Evolutionary conservation across 2,329 filamentous ascomycete species (phyloP), one percentile per base, ranked within the genome.

Genomic region (Paramyrothecium sp.): DNA sequence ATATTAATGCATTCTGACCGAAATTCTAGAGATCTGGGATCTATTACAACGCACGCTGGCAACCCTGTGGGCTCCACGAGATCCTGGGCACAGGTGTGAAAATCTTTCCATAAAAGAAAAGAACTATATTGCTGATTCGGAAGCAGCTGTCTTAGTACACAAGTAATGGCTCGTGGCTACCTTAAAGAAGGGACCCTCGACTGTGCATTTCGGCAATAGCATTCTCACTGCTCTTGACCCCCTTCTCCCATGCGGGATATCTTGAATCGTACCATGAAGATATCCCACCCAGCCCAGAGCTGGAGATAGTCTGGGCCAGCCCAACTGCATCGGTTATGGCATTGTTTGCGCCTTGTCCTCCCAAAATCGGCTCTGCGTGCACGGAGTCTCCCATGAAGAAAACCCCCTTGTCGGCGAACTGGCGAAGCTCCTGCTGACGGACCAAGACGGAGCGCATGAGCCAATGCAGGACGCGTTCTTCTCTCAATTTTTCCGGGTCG

Each of bases 361-460:
- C 57, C 13, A 54, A 19, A n/a, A 58, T 54, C 13, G 57, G 51
- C 33, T 54, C 54, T 54, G 54, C 51, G 19, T 54, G 54, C 2
- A 58, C 51, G 1, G 54, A 51, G 53, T 56, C 54, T 3, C 51
- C 54, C 19, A 56, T 58, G 30, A 56, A 56, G 34, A 56, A 54
- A 8, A 41, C 34, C 3, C 54, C 46, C 51, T 51, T 56, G 16
- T 48, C 23, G 11, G 56, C 54, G 23, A 56, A 26, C 5, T 46
- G 13, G 23, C 19, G 4, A 38, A 58, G 57, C 22, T 54, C 57
- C 20, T 49, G 50, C 20, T 19, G 50, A 19, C 26, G 22, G 17
- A 57, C 55, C 3, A 57, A 20, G 20, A 57, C 51, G 7, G 51
- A 44, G 26, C 55, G 55, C 55, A 57, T 57, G 38, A 57, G 55